A percentile compares a stretch with the other conserved stretches of the same genome.
Conservation (phyloP, 2,329 filamentous ascomycete genomes). For the Juglanconis juglandina region DNA sequence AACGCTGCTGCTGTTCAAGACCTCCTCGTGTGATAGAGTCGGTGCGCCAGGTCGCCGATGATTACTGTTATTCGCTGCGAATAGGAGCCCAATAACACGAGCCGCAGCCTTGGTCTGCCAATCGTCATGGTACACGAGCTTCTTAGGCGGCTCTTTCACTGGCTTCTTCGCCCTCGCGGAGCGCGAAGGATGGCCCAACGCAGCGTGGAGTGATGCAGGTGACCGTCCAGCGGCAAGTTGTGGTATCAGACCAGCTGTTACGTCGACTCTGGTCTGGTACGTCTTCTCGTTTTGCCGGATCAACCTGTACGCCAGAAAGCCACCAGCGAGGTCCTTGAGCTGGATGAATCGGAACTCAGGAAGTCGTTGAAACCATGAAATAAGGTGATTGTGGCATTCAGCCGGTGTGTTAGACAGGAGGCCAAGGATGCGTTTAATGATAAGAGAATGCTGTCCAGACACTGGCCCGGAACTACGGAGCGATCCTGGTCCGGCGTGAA, state of each 20-base stretch:
- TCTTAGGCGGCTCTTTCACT: constrained; percentile 49
- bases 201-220: constrained; percentile 71
- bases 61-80: constrained; percentile 65
- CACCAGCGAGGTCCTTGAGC: constrained; percentile 71
- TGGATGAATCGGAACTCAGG: constrained; percentile 65
- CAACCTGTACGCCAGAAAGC: constrained; percentile 79
- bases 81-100: constrained; percentile 75
- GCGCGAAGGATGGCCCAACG: constrained; percentile 56
- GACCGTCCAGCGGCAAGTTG: constrained; percentile 65
- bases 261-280: constrained; percentile 55
- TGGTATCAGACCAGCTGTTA: constrained; percentile 67
- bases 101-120: constrained; percentile 86
- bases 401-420: constrained; percentile 72
- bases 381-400: constrained; percentile 72
- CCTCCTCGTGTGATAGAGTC: constrained; percentile 22
- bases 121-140: constrained; percentile 70
- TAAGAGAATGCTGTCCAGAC: constrained; percentile 71
- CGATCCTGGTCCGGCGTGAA: constrained; percentile 5
- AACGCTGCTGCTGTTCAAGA: constrained; percentile 32
- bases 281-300: constrained; percentile 67
- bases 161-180: constrained; percentile 45
- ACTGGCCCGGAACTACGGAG: constrained; percentile 38
- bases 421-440: constrained; percentile 81
- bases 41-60: constrained; percentile 31
- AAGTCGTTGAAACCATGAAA: constrained; percentile 74